These are phyloP conservation scores for Hyphopichia fennica DNA, from an alignment of 1,139 yeast genomes.

Conservation along the genomic window DNA sequence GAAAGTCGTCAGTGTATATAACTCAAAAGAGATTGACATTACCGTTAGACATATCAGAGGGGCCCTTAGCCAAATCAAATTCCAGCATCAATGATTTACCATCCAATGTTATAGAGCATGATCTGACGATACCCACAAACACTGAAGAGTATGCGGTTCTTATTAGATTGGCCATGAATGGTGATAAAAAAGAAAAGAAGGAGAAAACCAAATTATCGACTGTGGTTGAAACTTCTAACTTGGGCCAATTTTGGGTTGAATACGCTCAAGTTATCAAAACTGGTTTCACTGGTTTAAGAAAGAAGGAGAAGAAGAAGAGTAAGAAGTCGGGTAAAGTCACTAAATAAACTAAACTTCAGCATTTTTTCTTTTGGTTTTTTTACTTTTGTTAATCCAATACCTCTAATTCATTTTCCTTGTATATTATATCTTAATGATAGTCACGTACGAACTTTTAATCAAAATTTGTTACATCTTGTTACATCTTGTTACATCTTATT, in stretches of 20 bases:
- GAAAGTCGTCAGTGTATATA: slow-evolving; percentile 42
- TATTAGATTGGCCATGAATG: slow-evolving; percentile 59
- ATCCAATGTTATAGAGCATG: slow-evolving; percentile 32
- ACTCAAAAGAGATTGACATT: slow-evolving; percentile 43
- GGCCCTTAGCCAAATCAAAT: too few species aligned
- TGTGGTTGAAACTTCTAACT: slow-evolving; percentile 53
- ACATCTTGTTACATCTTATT: too few species aligned
- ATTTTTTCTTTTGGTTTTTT: too few species aligned
- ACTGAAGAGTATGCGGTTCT: slow-evolving; percentile 44
- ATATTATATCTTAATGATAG: background rate
- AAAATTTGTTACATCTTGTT: background rate
- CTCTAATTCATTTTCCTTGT: too few species aligned
- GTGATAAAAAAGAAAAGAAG: slow-evolving; percentile 35
- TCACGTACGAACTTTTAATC: background rate
- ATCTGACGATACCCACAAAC: slow-evolving; percentile 13
- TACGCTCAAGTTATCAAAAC: slow-evolving; percentile 64
- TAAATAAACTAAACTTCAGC: slow-evolving; percentile 13
- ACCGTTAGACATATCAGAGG: slow-evolving; percentile 17
- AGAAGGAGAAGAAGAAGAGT: slow-evolving; percentile 52
- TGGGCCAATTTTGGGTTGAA: slow-evolving; percentile 69
- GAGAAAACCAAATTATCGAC: slow-evolving; percentile 62
- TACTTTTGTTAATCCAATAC: too few species aligned
- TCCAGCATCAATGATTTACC: slow-evolving; percentile 30
- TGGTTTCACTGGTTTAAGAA: slow-evolving; percentile 55
- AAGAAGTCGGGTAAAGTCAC: slow-evolving; percentile 36